phyloP scores from a whole-genome alignment of 2,329 filamentous ascomycete genomes.

The Cytospora paraplurivora region DNA sequence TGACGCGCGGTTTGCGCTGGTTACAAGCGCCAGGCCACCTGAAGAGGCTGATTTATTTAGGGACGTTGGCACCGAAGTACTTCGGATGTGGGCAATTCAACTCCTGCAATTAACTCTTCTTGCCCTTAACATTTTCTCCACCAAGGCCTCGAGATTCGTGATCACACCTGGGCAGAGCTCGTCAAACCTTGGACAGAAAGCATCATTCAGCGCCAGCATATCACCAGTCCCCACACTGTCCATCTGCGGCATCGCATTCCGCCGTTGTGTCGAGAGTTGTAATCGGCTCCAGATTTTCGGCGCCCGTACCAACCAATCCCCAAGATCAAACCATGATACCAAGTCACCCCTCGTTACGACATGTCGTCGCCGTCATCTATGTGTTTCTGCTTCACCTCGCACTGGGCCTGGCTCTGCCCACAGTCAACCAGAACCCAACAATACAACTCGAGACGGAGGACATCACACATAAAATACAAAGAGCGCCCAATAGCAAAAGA shows the following conservation, averaged over 20 bases:
- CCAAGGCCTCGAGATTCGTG: not conserved
- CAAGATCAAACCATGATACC: slow-evolving; percentile 7
- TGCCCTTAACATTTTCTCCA: not conserved
- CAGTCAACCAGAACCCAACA: not conserved
- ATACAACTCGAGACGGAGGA: not conserved
- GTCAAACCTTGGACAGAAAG: not conserved
- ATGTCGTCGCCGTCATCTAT: slow-evolving; percentile 10
- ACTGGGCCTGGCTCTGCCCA: slow-evolving; percentile 9
- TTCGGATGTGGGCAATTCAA: not conserved
- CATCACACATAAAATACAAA: not conserved
- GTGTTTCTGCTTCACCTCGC: slow-evolving; percentile 3
- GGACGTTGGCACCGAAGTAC: not conserved
- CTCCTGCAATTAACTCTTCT: not conserved
- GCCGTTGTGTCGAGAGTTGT: not conserved
- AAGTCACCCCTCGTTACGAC: slow-evolving; percentile 12
- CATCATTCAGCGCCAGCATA: not conserved
- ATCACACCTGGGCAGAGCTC: not conserved
- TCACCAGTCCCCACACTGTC: not conserved
- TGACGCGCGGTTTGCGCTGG: slow-evolving; percentile 17
- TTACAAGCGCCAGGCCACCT: slow-evolving; percentile 1
- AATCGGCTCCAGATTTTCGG: too few species aligned
- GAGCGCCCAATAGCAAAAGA: not conserved
- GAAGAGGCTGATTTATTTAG: not conserved
- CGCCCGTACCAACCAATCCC: too few species aligned
- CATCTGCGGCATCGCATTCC: not conserved